A percentile compares a stretch with the other conserved stretches of the same genome.
Evolutionary conservation across 441 rosid genomes (phyloP).

Genomic region (Geranium incanum): DNA sequence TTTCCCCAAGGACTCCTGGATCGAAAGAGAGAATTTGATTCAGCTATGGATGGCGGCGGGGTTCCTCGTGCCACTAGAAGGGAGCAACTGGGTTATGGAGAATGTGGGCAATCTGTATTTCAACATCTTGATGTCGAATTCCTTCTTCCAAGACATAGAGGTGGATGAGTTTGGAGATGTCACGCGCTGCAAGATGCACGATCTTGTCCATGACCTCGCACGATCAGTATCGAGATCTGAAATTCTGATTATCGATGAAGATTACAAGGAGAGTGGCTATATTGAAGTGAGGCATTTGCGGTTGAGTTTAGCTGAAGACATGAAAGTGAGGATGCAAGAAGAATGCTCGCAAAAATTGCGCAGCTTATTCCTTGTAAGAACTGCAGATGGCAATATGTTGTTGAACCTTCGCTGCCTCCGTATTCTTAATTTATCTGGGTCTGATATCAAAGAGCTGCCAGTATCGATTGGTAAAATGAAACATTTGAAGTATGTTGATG

Average conservation of each 20-base stretch:
- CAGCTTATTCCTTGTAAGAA: background rate
- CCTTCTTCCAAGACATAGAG: conserved; percentile 16
- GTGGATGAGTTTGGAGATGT: conserved; percentile 1
- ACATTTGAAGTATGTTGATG: conserved; percentile 19
- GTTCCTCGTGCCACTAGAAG: background rate
- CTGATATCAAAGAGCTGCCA: conserved; percentile 10
- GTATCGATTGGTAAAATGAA: conserved; percentile 7
- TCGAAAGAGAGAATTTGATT: conserved; percentile 6
- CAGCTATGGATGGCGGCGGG: conserved; percentile 21
- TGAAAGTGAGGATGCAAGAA: background rate
- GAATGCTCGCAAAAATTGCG: background rate
- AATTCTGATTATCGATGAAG: background rate
- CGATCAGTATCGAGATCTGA: background rate
- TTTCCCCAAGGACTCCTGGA: conserved; percentile 12
- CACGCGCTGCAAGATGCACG: conserved; percentile 15
- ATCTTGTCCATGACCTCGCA: conserved; percentile 16
- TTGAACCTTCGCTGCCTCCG: conserved; percentile 4
- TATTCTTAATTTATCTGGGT: background rate
- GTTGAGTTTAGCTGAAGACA: background rate
- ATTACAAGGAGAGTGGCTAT: background rate
- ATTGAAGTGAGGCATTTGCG: background rate
- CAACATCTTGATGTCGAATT: background rate
- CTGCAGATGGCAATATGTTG: background rate
- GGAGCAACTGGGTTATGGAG: background rate
- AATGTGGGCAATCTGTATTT: conserved; percentile 8